Conservation (phyloP, 352 stramenopile species). For the Peronospora destructor region DNA sequence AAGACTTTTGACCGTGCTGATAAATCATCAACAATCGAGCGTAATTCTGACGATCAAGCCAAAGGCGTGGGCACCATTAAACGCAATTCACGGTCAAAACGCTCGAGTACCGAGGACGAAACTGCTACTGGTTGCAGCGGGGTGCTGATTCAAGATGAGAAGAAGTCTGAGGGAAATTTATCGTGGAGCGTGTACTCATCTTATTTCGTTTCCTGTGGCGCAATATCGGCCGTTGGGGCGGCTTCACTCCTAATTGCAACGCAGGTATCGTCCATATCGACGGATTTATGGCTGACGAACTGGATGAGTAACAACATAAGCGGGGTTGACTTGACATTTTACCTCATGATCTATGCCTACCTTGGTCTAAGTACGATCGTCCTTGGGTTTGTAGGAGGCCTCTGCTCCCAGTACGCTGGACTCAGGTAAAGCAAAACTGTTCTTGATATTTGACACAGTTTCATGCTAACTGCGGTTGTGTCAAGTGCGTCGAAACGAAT, state of each 20-base stretch:
- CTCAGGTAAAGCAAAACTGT: slow-evolving; percentile 30
- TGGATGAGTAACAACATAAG: slow-evolving; percentile 37
- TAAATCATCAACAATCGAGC: slow-evolving; percentile 3
- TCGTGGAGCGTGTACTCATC: slow-evolving; percentile 33
- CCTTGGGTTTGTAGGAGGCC: slow-evolving; percentile 43
- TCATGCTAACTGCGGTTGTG: slow-evolving; percentile 10
- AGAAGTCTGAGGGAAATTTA: slow-evolving; percentile 35
- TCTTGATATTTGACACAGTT: neutral
- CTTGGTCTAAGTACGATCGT: slow-evolving; percentile 45
- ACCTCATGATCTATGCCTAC: slow-evolving; percentile 51
- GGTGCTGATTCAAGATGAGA: slow-evolving; percentile 42
- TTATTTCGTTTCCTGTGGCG: slow-evolving; percentile 47
- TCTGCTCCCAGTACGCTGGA: slow-evolving; percentile 41
- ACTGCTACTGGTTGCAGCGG: slow-evolving; percentile 1
- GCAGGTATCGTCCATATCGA: slow-evolving; percentile 49
- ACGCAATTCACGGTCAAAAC: slow-evolving; percentile 12
- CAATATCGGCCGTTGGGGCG: slow-evolving; percentile 29
- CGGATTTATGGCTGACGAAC: slow-evolving; percentile 57
- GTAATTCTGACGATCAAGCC: neutral
- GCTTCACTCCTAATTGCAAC: slow-evolving; percentile 33
- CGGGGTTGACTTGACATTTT: slow-evolving; percentile 31
- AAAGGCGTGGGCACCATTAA: neutral
- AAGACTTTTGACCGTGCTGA: slow-evolving; percentile 16
- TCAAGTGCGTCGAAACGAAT: slow-evolving; percentile 54
- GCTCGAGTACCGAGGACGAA: slow-evolving; percentile 6